A percentile compares a stretch with the other conserved stretches of the same genome.
phyloP scores from a whole-genome alignment of 1,284 basidiomycete genomes.

The Puccinia triticina region DNA sequence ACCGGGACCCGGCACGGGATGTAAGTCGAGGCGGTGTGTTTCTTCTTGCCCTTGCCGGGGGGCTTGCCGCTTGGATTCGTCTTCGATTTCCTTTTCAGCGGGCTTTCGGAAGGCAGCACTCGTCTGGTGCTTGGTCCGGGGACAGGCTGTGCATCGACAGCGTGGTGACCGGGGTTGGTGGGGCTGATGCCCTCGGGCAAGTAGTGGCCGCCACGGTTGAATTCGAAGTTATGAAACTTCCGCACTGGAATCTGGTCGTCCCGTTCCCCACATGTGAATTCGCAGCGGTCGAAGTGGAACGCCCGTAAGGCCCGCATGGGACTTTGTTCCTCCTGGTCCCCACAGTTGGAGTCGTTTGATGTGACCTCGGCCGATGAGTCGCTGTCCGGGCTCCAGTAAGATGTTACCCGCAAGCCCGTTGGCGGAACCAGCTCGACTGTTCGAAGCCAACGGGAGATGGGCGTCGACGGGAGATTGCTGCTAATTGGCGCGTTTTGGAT shows the following conservation, averaged over 20 bases:
- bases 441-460: neutral
- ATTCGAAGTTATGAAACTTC: neutral
- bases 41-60: neutral
- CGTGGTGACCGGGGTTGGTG: neutral
- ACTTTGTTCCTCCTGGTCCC: neutral
- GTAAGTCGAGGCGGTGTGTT: neutral
- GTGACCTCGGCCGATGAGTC: neutral
- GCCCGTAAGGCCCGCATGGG: neutral
- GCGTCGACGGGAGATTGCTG: neutral
- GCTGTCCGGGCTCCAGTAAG: neutral
- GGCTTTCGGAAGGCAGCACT: neutral
- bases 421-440: neutral
- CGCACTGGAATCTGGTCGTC: neutral
- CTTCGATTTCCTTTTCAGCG: neutral
- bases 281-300: too few species aligned
- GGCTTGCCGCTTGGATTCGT: neutral
- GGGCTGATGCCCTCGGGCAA: constrained; percentile 1
- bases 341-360: neutral
- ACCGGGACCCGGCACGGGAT: neutral
- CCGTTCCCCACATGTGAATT: neutral
- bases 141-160: neutral
- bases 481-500: neutral
- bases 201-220: neutral
- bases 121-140: neutral
- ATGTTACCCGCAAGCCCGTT: neutral